Conservation (phyloP, 208 protist species). For the Blechomonas ayalai region DNA sequence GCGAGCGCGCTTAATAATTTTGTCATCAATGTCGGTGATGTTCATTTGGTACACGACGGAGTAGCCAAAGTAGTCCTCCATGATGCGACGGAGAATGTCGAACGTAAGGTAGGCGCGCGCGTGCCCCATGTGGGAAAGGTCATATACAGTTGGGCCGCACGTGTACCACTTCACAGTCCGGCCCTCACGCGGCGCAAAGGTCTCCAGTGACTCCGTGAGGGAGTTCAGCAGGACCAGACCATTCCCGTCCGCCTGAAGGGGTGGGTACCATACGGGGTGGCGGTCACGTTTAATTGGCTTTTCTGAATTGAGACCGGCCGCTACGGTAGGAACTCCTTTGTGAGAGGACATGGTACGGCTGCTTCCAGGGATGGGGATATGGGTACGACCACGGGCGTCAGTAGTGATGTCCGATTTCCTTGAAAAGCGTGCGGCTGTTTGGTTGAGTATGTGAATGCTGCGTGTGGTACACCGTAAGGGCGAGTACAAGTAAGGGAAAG, state of each 20-base stretch:
- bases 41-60: conserved; percentile 94
- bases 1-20: conserved; percentile 95
- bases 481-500: no score
- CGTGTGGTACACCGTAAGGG: no score
- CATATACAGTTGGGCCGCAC: conserved; percentile 98
- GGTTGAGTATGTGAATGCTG: no score
- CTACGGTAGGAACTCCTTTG: conserved; percentile 8
- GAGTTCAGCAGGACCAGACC: conserved; percentile 70
- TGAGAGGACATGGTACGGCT: neutral
- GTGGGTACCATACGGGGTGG: conserved; percentile 77
- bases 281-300: conserved; percentile 40
- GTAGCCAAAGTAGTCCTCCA: conserved; percentile 96
- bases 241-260: conserved; percentile 17
- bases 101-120: conserved; percentile 97
- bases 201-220: conserved; percentile 72
- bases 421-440: no score
- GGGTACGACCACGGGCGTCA: no score
- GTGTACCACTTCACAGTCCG: conserved; percentile 91
- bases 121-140: conserved; percentile 97
- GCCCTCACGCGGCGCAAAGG: conserved; percentile 55
- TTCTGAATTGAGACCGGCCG: conserved; percentile 22
- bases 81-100: conserved; percentile 96
- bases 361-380: no score
- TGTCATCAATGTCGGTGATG: conserved; percentile 99
- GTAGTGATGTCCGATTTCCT: no score